Base-by-base conservation (phyloP, 192 early-diverging fungal genomes). In the Coemansia sp. region DNA sequence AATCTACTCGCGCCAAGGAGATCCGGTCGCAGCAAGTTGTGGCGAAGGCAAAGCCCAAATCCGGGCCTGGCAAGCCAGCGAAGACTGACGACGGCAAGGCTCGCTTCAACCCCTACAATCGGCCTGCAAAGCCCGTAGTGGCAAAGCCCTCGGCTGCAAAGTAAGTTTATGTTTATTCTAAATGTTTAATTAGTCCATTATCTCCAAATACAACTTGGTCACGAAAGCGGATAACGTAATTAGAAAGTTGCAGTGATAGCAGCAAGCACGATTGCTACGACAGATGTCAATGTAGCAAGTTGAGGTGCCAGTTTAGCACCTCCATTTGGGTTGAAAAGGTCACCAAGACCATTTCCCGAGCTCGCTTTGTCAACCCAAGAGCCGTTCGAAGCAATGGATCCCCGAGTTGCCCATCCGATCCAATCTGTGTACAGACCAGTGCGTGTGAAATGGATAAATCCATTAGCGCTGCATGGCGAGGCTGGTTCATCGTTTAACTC, bases 391-490 rank as follows among this genome's bases (percentile, higher is more conserved):
- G 71, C 74, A 63, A 82, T 70, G 1, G 79, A 74, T 8, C 79
- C 79, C 10, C 54, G 50, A 11, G 79, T 63, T 7, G 61, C 74
- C 74, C 75, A 82, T 24, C 75, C 75, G 41, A 82, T 73, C 79
- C 79, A 82, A 66, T 82, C 79, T 11, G 75, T 77, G 63, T 82
- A 82, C 54, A 77, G 50, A 16, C 79, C 68, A 13, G 75, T 71
- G 66, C 75, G 75, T 54, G 75, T 66, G 63, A 77, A 82, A 59
- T 74, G 64, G 50, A 82, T 48, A 74, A 82, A 82, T 1, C 79
- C 79, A 59, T 77, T 82, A 9, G 75, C 71, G 29, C 42, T 46
- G 72, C 79, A 82, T 13, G 74, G 63, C 29, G 57, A 53, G 6
- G 59, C 21, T 14, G n/a, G 24, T 27, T 27, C 24, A 27, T 27